Evolutionary conservation across 495 filamentous ascomycete genomes (phyloP).

Genomic region (Acidiella bohemica): DNA sequence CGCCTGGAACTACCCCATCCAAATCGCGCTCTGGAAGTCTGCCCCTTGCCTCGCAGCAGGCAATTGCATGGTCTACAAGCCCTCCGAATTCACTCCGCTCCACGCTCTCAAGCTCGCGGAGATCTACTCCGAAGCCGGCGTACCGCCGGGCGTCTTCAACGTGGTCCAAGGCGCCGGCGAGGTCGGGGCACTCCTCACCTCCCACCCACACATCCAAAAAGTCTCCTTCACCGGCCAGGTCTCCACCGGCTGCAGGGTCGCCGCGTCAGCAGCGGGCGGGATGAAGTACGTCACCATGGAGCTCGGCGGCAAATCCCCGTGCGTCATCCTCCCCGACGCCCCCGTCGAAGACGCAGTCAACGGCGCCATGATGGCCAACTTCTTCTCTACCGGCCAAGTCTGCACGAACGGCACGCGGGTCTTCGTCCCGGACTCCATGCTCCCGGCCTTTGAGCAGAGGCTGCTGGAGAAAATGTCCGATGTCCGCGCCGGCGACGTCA

Average conservation of each 20-base stretch:
- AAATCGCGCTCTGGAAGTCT: constrained; percentile 79
- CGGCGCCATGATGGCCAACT: constrained; percentile 80
- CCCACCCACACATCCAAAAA: constrained; percentile 57
- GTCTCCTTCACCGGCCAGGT: constrained; percentile 80
- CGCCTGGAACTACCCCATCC: constrained; percentile 78
- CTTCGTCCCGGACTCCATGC: constrained; percentile 51
- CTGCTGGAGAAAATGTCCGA: constrained; percentile 54
- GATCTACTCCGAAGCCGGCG: constrained; percentile 56
- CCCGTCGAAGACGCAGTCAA: constrained; percentile 61
- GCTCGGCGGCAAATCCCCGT: constrained; percentile 65
- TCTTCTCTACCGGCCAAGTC: constrained; percentile 70
- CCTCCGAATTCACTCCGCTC: constrained; percentile 66
- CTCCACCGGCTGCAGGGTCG: constrained; percentile 60
- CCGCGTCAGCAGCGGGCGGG: constrained; percentile 49
- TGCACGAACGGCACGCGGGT: constrained; percentile 77
- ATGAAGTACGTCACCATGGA: constrained; percentile 86
- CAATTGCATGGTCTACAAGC: constrained; percentile 80
- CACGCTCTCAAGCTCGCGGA: constrained; percentile 55
- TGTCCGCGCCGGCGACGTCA: constrained; percentile 53
- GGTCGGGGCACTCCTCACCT: constrained; percentile 54
- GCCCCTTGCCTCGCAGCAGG: constrained; percentile 70
- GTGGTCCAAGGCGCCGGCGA: constrained; percentile 61
- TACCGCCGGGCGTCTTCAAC: constrained; percentile 71
- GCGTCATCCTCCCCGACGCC: constrained; percentile 57
- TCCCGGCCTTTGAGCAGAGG: constrained; percentile 46